Conservation (phyloP, 2,329 filamentous ascomycete species). For the Fusarium sp. region DNA sequence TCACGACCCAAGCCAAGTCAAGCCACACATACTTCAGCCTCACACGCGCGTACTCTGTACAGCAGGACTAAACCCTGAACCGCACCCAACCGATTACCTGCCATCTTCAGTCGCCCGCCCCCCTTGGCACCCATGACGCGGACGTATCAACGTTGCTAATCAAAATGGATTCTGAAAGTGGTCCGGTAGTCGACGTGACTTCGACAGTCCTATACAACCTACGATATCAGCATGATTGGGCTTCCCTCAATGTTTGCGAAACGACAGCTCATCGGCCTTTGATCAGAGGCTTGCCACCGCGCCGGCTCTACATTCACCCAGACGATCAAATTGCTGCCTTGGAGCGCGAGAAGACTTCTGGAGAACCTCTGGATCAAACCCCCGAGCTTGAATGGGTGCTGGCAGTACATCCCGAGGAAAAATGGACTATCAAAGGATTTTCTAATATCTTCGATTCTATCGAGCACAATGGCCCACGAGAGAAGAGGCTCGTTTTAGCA, state of each 20-base stretch:
- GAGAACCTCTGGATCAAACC: constrained; percentile 58
- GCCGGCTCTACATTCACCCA: constrained; percentile 80
- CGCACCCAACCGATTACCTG: neutral
- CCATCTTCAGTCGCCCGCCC: neutral
- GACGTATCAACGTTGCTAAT: constrained; percentile 3
- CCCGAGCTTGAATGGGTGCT: constrained; percentile 81
- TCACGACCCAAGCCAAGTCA: neutral
- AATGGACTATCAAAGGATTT: constrained; percentile 75
- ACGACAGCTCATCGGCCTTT: constrained; percentile 65
- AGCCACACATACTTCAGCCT: constrained; percentile 1
- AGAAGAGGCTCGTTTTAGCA: constrained; percentile 79
- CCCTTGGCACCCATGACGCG: constrained; percentile 13
- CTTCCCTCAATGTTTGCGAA: constrained; percentile 66
- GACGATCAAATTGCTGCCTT: constrained; percentile 83
- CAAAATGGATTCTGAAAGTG: constrained; percentile 29
- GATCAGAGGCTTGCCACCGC: constrained; percentile 78
- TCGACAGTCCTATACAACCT: constrained; percentile 75
- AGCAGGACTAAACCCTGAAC: constrained; percentile 6
- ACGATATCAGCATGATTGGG: constrained; percentile 81
- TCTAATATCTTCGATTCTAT: constrained; percentile 77
- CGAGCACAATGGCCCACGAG: constrained; percentile 58
- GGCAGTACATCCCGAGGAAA: constrained; percentile 78
- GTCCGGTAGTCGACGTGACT: constrained; percentile 46
- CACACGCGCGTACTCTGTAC: constrained; percentile 13
- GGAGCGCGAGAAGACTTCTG: constrained; percentile 65